Conservation (phyloP, 345 rosid species). For the Arabidopsis arenosa region DNA sequence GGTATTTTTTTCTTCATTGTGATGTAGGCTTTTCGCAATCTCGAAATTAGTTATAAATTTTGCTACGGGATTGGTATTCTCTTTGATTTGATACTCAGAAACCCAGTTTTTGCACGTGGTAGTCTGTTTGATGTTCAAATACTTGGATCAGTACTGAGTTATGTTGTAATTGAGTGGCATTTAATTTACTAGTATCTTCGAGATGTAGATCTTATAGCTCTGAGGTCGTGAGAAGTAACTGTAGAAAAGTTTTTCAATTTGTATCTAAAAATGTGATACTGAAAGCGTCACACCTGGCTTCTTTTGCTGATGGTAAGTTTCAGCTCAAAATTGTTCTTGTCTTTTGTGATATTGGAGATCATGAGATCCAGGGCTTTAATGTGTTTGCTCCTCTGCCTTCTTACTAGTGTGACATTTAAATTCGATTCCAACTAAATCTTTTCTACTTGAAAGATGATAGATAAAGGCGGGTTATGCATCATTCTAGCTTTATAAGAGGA, state of each 20-base stretch:
- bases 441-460: neutral
- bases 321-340: neutral
- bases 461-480: neutral
- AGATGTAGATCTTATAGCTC: constrained; percentile 7
- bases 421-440: constrained; percentile 5
- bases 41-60: constrained; percentile 13
- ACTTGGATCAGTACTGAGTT: neutral
- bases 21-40: neutral
- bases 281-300: neutral
- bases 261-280: neutral
- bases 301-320: neutral
- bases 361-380: constrained; percentile 6
- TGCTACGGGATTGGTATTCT: constrained; percentile 9
- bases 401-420: neutral
- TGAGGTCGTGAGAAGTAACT: neutral
- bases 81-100: neutral
- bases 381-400: constrained; percentile 6
- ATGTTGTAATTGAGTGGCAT: neutral
- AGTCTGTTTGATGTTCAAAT: constrained; percentile 10
- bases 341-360: constrained; percentile 17
- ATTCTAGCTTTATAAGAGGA: neutral
- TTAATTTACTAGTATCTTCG: neutral
- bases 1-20: neutral
- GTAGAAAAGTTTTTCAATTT: neutral
- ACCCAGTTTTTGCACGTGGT: neutral